phyloP scores from a whole-genome alignment of 148 eudicot genomes.

The Amaranthus cruentus region DNA sequence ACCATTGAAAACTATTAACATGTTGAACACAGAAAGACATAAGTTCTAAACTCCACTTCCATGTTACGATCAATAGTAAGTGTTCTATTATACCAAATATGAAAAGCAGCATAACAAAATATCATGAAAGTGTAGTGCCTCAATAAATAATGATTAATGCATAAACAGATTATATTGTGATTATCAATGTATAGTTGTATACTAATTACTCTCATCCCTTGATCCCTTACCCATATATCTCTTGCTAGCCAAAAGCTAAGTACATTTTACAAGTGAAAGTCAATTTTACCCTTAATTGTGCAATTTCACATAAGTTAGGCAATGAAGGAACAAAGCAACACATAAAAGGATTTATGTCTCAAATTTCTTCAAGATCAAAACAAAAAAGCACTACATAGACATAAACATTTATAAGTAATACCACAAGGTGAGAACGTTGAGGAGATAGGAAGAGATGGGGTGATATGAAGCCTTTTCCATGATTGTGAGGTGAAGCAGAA shows the following conservation, averaged over 20 bases:
- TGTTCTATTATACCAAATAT: no score
- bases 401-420: slow-evolving; percentile 12
- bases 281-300: no score
- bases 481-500: slow-evolving; percentile 66
- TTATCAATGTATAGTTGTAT: neutral
- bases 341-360: neutral
- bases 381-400: neutral
- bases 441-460: slow-evolving; percentile 41
- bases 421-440: slow-evolving; percentile 69
- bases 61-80: no score
- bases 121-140: neutral
- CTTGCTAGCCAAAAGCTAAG: neutral
- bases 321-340: neutral
- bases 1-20: no score
- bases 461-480: slow-evolving; percentile 27
- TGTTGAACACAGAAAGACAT: no score
- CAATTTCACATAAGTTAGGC: no score
- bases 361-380: neutral
- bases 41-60: no score
- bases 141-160: neutral
- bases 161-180: neutral
- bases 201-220: no score
- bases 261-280: no score
- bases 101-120: no score
- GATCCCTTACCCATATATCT: neutral